Evolutionary conservation across 108 stramenopile species (phyloP).

Genomic region (Cyclotella choctawhatcheeana): DNA sequence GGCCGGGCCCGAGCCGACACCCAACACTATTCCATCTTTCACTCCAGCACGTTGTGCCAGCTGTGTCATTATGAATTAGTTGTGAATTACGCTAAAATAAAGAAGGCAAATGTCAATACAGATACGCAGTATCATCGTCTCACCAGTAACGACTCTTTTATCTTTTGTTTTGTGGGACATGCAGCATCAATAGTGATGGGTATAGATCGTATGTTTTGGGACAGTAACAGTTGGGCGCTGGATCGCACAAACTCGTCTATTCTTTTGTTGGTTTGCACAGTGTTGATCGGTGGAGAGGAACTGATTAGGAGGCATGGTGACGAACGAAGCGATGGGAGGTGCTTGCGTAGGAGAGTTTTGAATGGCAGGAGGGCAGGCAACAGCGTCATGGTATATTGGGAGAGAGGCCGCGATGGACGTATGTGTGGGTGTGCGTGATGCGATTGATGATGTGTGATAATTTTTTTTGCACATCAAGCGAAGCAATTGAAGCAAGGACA

Average conservation of each 20-base stretch:
- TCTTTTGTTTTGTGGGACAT: conserved; percentile 36
- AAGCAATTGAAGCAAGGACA: no score
- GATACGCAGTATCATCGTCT: no score
- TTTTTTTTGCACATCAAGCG: no score
- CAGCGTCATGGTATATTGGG: background rate
- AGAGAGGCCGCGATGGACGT: background rate
- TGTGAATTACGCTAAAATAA: no score
- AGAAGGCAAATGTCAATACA: no score
- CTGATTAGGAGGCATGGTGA: conserved; percentile 48
- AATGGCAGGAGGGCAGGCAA: conserved; percentile 28
- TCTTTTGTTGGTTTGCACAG: conserved; percentile 5
- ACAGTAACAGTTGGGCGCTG: conserved; percentile 25
- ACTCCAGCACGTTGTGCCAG: conserved; percentile 4
- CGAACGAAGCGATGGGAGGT: conserved; percentile 36
- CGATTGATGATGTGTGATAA: no score
- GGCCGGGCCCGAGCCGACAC: conserved; percentile 72
- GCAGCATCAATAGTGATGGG: conserved; percentile 39
- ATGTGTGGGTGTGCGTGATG: background rate
- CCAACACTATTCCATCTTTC: conserved; percentile 43
- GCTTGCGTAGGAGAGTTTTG: conserved; percentile 33
- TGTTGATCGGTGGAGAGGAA: conserved; percentile 26
- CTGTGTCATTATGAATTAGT: no score
- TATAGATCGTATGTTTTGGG: conserved; percentile 37
- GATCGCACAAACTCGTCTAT: conserved; percentile 33
- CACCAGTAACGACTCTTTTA: conserved; percentile 44